Evolutionary conservation across 2,329 filamentous ascomycete species (phyloP).

Genomic region (Orbilia javanica): DNA sequence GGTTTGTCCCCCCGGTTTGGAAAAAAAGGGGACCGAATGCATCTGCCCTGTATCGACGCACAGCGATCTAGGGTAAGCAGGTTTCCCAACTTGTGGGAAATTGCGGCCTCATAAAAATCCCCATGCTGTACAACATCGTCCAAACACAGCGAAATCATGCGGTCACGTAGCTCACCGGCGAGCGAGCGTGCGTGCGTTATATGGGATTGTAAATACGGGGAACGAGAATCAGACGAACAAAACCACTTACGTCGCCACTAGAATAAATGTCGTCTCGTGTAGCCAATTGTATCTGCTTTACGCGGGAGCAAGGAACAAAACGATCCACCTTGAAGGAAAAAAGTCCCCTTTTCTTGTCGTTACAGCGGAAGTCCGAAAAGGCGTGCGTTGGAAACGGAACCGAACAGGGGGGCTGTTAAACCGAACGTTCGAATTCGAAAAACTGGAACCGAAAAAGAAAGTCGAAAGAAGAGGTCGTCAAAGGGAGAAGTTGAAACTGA

Average conservation of each 20-base stretch:
- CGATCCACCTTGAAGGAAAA: constrained; percentile 49
- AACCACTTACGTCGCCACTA: constrained; percentile 53
- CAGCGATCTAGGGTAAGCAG: constrained; percentile 24
- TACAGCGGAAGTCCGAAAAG: constrained; percentile 33
- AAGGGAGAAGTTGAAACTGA: constrained; percentile 45
- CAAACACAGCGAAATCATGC: constrained; percentile 4
- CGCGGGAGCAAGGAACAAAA: constrained; percentile 36
- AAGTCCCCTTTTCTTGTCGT: constrained; percentile 57
- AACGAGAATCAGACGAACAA: constrained; percentile 15
- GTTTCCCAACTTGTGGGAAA: constrained; percentile 39
- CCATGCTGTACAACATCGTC: constrained; percentile 43
- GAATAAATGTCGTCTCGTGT: constrained; percentile 30
- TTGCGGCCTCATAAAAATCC: constrained; percentile 45
- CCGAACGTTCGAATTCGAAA: constrained; percentile 27
- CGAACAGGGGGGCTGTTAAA: constrained; percentile 49
- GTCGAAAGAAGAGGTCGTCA: constrained; percentile 62
- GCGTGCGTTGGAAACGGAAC: constrained; percentile 45
- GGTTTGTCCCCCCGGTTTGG: background rate
- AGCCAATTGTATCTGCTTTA: constrained; percentile 34
- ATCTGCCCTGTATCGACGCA: constrained; percentile 23
- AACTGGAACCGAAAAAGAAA: constrained; percentile 59
- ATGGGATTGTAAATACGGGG: background rate
- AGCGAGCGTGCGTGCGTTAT: constrained; percentile 9
- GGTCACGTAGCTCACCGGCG: background rate
- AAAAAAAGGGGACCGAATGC: constrained; percentile 37